Percentiles rank a stretch among this genome's conserved stretches.
Evolutionary conservation across 371 early-diverging fungal genomes (phyloP).

Genomic region (Lichtheimia corymbifera): DNA sequence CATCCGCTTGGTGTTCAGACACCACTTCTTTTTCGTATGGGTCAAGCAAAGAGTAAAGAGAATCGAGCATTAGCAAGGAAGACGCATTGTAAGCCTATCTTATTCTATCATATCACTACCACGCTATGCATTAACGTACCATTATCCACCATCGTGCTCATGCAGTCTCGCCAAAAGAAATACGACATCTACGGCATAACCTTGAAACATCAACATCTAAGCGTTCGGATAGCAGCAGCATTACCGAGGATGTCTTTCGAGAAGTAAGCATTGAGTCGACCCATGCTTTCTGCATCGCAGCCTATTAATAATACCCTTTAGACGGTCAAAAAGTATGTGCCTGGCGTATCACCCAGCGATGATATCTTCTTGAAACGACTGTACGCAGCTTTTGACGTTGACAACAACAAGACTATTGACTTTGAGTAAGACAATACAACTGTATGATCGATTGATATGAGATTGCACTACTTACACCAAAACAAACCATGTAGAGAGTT

Average conservation of each 20-base stretch:
- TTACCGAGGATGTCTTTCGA: slow-evolving; percentile 77
- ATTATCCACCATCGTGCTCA: too few relatives aligned
- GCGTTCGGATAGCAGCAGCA: slow-evolving; percentile 42
- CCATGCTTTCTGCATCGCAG: background rate
- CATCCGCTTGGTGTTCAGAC: too few relatives aligned
- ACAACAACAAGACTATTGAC: slow-evolving; percentile 70
- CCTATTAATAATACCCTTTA: slow-evolving; percentile 1
- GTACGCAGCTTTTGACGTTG: slow-evolving; percentile 80
- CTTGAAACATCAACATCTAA: slow-evolving; percentile 58
- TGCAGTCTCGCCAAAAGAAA: slow-evolving; percentile 69
- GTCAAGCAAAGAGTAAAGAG: slow-evolving; percentile 62
- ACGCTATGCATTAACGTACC: background rate
- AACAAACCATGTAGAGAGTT: slow-evolving; percentile 52
- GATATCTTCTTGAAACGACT: slow-evolving; percentile 77
- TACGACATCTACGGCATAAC: slow-evolving; percentile 63
- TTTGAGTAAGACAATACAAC: slow-evolving; percentile 39
- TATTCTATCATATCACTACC: background rate
- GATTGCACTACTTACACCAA: too few relatives aligned
- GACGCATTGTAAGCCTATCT: slow-evolving; percentile 51
- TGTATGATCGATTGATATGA: too few relatives aligned
- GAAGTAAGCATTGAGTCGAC: slow-evolving; percentile 34
- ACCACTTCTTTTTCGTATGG: slow-evolving; percentile 32
- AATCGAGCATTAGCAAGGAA: slow-evolving; percentile 51
- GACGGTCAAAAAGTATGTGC: slow-evolving; percentile 47
- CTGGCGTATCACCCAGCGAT: slow-evolving; percentile 61